Conservation (phyloP, 495 filamentous ascomycete genomes). For the Aspergillus conjunctus region DNA sequence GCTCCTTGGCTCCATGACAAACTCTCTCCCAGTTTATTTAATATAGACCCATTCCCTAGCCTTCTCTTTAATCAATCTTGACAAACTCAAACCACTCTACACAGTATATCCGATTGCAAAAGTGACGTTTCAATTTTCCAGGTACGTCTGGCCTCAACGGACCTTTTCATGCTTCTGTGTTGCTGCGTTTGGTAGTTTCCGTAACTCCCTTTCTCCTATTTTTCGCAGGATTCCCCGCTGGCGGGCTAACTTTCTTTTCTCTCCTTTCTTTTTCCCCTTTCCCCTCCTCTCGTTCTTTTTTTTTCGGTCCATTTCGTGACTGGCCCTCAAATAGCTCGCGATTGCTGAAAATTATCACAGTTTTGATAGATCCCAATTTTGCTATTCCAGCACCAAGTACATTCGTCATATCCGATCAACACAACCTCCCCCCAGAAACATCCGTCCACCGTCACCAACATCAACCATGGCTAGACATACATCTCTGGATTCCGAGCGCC, state of each 20-base stretch:
- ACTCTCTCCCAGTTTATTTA: conserved; percentile 5
- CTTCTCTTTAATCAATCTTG: not conserved
- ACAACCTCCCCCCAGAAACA: not conserved
- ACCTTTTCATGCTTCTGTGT: not conserved
- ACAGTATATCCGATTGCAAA: not conserved
- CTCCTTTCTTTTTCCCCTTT: conserved; percentile 5
- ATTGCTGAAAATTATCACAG: not conserved
- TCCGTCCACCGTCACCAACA: not conserved
- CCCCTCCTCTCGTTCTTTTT: conserved; percentile 2
- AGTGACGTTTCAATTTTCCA: not conserved
- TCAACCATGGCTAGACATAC: conserved; percentile 57
- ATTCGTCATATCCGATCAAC: not conserved
- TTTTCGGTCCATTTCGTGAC: not conserved
- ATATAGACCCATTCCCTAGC: conserved; percentile 3
- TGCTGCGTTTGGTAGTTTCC: not conserved
- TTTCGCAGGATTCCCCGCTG: conserved; percentile 7
- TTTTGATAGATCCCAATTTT: not conserved
- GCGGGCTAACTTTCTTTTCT: not conserved
- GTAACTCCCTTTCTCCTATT: conserved; percentile 5
- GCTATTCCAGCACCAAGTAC: not conserved
- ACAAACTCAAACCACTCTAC: conserved; percentile 3
- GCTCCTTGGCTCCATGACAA: not conserved
- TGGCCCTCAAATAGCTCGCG: not conserved
- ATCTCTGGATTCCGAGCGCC: conserved; percentile 72
- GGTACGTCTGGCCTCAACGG: not conserved